These are phyloP conservation scores for Eucalyptus lansdowneana DNA, from an alignment of 345 rosid species.

Conservation along the genomic window DNA sequence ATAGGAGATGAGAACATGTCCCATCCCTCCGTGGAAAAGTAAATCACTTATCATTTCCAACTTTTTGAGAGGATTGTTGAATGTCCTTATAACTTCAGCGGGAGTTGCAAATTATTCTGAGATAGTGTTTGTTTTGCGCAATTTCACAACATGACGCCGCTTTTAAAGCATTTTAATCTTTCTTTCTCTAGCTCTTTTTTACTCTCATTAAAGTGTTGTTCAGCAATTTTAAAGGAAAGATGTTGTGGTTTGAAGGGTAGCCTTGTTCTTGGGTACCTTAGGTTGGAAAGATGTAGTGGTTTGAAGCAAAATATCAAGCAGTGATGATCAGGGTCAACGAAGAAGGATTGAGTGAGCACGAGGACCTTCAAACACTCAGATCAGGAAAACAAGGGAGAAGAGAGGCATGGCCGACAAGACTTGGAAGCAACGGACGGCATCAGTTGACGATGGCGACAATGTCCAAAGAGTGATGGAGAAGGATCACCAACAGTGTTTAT, in stretches of 20 bases:
- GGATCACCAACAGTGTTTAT: background rate
- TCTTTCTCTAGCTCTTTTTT: background rate
- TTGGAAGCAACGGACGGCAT: background rate
- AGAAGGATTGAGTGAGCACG: background rate
- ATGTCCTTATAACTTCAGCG: background rate
- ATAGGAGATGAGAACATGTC: background rate
- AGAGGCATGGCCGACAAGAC: background rate
- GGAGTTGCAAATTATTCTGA: background rate
- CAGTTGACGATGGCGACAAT: background rate
- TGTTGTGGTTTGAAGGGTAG: background rate
- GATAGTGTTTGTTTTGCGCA: background rate
- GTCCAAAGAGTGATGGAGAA: background rate
- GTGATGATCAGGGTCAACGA: background rate
- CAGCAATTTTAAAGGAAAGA: background rate
- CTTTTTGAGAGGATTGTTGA: too few species aligned
- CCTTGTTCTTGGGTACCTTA: background rate
- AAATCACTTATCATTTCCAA: background rate
- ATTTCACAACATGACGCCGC: background rate
- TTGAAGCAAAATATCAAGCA: background rate
- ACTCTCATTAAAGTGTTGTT: too few species aligned
- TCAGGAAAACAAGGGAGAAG: background rate
- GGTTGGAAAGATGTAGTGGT: background rate
- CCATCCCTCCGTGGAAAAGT: background rate
- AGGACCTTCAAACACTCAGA: background rate
- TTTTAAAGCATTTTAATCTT: background rate